Evolutionary conservation across 2,329 filamentous ascomycete genomes (phyloP).

Genomic region (Davidsoniella australis): DNA sequence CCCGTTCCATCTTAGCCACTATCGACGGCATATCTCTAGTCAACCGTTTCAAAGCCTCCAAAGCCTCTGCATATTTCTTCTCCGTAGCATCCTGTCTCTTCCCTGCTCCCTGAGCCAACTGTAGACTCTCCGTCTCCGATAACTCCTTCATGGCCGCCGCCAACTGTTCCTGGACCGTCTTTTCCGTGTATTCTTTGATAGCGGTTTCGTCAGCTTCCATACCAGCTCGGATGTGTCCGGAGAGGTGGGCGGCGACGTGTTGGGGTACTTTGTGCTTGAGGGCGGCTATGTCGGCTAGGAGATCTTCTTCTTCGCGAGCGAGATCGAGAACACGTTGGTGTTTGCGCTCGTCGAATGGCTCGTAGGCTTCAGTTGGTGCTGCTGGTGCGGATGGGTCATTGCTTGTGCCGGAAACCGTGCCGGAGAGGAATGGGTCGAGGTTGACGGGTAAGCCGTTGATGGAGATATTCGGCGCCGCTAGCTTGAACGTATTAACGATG

Average conservation of each 20-base stretch:
- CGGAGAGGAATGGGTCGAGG: conserved; percentile 23
- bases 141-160: conserved; percentile 16
- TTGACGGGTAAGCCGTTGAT: conserved; percentile 43
- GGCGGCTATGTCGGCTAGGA: conserved; percentile 44
- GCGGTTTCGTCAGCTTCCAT: conserved; percentile 31
- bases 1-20: conserved; percentile 48
- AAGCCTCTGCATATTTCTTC: conserved; percentile 27
- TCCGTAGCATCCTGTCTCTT: conserved; percentile 30
- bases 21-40: conserved; percentile 44
- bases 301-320: conserved; percentile 44
- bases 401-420: conserved; percentile 14
- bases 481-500: conserved; percentile 41
- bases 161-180: conserved; percentile 13
- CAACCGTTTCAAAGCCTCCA: conserved; percentile 33
- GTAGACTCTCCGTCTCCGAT: conserved; percentile 20
- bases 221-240: conserved; percentile 23
- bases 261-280: conserved; percentile 38
- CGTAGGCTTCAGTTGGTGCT: conserved; percentile 29
- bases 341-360: conserved; percentile 42
- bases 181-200: conserved; percentile 19
- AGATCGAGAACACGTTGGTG: conserved; percentile 42
- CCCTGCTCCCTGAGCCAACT: conserved; percentile 18
- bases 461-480: conserved; percentile 40
- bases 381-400: conserved; percentile 14
- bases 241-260: conserved; percentile 26